Conservation (phyloP, 2,329 filamentous ascomycete species). For the Alternaria sp. region DNA sequence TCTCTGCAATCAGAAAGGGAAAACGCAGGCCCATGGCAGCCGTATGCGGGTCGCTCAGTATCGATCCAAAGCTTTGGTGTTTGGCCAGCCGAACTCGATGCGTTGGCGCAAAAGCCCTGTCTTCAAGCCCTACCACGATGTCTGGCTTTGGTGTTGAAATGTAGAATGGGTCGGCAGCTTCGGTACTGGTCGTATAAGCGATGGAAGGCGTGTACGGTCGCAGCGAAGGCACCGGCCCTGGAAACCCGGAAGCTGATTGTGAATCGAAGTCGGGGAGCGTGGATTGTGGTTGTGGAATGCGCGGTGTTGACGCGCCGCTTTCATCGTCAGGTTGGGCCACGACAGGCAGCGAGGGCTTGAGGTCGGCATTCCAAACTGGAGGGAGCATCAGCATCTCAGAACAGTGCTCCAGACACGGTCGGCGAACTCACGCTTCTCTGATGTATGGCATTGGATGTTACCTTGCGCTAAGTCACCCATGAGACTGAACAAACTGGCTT, state of each 20-base stretch:
- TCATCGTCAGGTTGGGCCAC: constrained; percentile 2
- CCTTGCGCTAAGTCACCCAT: constrained; percentile 17
- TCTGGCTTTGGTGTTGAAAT: constrained; percentile 32
- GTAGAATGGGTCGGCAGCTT: constrained; percentile 30
- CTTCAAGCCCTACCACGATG: constrained; percentile 26
- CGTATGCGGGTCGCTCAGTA: constrained; percentile 28
- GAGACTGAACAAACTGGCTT: constrained; percentile 23
- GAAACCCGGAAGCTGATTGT: constrained; percentile 17
- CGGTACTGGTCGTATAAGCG: constrained; percentile 27
- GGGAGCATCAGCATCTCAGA: constrained; percentile 7
- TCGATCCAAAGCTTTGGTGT: constrained; percentile 22
- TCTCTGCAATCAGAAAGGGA: constrained; percentile 29
- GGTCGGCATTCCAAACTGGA: constrained; percentile 26
- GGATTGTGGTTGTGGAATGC: constrained; percentile 13
- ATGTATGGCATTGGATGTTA: constrained; percentile 22
- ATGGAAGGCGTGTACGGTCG: constrained; percentile 20
- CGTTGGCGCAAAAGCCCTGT: constrained; percentile 15
- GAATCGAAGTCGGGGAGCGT: constrained; percentile 18
- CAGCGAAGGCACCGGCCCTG: constrained; percentile 22
- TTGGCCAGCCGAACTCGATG: constrained; percentile 18
- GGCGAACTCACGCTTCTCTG: constrained; percentile 26
- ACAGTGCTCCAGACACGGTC: constrained; percentile 7
- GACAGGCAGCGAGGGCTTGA: constrained; percentile 24
- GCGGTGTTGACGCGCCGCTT: constrained; percentile 15
- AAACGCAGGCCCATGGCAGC: constrained; percentile 30